Conservation (phyloP, 225 moss, liverwort and hornwort genomes). For the Straminergon stramineum region DNA sequence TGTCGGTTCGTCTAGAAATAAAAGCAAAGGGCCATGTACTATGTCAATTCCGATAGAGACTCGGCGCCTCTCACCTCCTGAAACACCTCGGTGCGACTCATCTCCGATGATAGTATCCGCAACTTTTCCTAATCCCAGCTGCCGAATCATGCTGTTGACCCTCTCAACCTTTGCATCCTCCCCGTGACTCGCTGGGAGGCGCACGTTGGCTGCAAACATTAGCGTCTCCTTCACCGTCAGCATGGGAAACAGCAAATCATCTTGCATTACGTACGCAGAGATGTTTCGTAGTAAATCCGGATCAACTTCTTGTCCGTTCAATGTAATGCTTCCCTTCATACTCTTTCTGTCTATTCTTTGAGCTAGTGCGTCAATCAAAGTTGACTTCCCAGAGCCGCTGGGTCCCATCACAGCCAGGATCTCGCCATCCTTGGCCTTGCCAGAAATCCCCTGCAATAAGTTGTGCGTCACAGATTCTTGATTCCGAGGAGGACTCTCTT, state of each 20-base stretch:
- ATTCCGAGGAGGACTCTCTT: not conserved
- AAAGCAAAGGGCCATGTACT: conserved; percentile 73
- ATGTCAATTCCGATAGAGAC: conserved; percentile 92
- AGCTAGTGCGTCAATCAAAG: conserved; percentile 83
- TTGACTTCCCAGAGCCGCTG: conserved; percentile 87
- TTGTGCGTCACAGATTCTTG: conserved; percentile 3
- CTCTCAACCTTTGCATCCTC: conserved; percentile 60
- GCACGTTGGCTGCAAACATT: conserved; percentile 74
- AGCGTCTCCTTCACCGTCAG: conserved; percentile 83
- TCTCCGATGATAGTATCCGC: conserved; percentile 80
- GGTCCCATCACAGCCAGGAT: conserved; percentile 94
- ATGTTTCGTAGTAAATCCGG: conserved; percentile 52
- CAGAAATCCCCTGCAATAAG: conserved; percentile 55
- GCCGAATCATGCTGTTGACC: conserved; percentile 56
- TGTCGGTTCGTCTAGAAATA: conserved; percentile 87
- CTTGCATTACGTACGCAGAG: conserved; percentile 77
- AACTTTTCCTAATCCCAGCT: conserved; percentile 68
- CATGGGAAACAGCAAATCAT: conserved; percentile 83
- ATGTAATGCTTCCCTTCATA: conserved; percentile 59
- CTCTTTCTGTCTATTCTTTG: conserved; percentile 70
- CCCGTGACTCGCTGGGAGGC: conserved; percentile 58
- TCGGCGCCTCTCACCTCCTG: conserved; percentile 78
- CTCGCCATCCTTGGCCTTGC: conserved; percentile 75
- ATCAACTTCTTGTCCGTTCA: conserved; percentile 76
- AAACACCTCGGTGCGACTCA: conserved; percentile 73